A percentile compares a stretch with the other conserved stretches of the same genome.
phyloP scores from a whole-genome alignment of 2,329 filamentous ascomycete species.

The Arachnomyces sp. region DNA sequence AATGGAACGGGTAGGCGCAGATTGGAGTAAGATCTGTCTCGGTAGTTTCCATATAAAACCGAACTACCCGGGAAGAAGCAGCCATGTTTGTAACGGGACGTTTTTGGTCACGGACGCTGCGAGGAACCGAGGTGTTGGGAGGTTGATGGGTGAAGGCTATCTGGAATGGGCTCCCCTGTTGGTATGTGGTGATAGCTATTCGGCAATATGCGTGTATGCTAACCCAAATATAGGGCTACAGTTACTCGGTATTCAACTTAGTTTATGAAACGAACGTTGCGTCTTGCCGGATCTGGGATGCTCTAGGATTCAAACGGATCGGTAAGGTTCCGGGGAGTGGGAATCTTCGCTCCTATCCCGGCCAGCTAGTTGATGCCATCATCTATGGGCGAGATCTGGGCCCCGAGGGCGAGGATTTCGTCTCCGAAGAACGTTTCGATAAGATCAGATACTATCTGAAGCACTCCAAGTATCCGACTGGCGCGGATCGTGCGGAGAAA shows the following conservation, averaged over 20 bases:
- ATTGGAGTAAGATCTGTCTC: conserved; percentile 74
- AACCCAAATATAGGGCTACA: conserved; percentile 54
- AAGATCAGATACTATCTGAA: conserved; percentile 98
- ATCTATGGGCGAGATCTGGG: conserved; percentile 61
- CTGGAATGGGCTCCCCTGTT: conserved; percentile 66
- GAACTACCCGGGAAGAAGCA: conserved; percentile 84
- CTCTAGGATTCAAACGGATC: conserved; percentile 84
- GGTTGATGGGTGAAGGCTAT: conserved; percentile 68
- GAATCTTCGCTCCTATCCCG: conserved; percentile 60
- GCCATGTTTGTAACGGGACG: conserved; percentile 72
- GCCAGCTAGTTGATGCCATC: conserved; percentile 63
- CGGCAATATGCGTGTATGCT: too few species aligned
- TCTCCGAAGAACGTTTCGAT: conserved; percentile 94
- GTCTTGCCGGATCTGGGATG: conserved; percentile 85
- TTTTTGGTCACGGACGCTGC: conserved; percentile 67
- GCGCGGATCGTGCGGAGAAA: conserved; percentile 91
- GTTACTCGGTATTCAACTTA: conserved; percentile 87
- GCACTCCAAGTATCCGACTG: conserved; percentile 84
- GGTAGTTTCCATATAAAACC: conserved; percentile 93
- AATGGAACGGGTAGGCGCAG: conserved; percentile 47
- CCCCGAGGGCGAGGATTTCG: conserved; percentile 66
- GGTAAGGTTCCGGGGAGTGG: conserved; percentile 69
- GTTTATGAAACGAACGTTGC: conserved; percentile 92
- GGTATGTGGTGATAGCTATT: conserved; percentile 36
- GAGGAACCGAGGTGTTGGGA: conserved; percentile 65